These are phyloP conservation scores for Wickerhamiella allomyrinae DNA, from an alignment of 805 yeast genomes.

Conservation along the genomic window DNA sequence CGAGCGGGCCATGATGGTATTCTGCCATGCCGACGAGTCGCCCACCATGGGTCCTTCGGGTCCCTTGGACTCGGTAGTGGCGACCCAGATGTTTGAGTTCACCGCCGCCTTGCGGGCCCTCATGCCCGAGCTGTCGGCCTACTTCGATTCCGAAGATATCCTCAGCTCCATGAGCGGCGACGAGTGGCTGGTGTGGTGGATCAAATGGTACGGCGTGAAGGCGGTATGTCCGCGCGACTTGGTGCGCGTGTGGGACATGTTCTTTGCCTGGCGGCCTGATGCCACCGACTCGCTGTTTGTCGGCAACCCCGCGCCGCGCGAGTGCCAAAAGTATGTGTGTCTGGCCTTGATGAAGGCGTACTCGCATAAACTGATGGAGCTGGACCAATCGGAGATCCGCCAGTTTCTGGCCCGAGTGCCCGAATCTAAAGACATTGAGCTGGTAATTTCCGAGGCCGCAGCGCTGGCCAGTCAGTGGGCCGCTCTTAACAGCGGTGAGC, in stretches of 20 bases:
- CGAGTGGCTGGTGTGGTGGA: slow-evolving; percentile 92
- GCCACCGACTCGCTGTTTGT: slow-evolving; percentile 1
- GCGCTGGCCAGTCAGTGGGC: slow-evolving; percentile 1
- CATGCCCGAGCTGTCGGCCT: slow-evolving; percentile 63
- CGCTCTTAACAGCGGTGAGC: too few species aligned
- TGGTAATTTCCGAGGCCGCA: slow-evolving; percentile 11
- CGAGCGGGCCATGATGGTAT: slow-evolving; percentile 61
- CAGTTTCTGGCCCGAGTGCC: slow-evolving; percentile 39
- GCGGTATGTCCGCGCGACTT: slow-evolving; percentile 70
- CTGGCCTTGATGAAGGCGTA: slow-evolving; percentile 69
- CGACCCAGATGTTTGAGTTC: slow-evolving; percentile 56
- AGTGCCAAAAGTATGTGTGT: slow-evolving; percentile 51
- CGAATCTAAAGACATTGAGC: slow-evolving; percentile 12
- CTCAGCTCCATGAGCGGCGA: slow-evolving; percentile 49
- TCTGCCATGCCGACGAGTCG: slow-evolving; percentile 42
- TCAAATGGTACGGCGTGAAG: slow-evolving; percentile 78
- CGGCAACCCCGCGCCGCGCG: slow-evolving; percentile 4
- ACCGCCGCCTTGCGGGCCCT: slow-evolving; percentile 44
- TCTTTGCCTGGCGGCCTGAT: slow-evolving; percentile 49
- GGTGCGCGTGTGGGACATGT: slow-evolving; percentile 79
- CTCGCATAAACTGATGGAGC: slow-evolving; percentile 63
- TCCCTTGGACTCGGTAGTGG: slow-evolving; percentile 30
- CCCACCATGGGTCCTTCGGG: slow-evolving; percentile 21
- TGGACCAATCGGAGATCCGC: slow-evolving; percentile 79
- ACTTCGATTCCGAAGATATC: slow-evolving; percentile 67